Base-by-base conservation (phyloP, 2,329 filamentous ascomycete species). In the Penicillium sp. region DNA sequence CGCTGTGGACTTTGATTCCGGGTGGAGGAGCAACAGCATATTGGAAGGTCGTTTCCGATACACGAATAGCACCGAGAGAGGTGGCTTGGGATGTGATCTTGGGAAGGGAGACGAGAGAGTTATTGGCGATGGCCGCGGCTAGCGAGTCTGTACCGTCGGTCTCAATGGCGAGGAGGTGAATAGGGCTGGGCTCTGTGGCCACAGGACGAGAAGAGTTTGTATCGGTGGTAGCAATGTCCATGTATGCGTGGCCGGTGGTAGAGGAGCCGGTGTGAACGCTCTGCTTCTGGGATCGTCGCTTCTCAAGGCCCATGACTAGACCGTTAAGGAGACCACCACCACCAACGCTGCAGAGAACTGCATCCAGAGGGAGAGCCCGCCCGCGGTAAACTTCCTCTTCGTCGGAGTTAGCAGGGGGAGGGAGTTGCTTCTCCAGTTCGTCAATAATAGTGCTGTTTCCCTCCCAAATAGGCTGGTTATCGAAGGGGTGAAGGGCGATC, bases 261-360 rank as follows among this genome's bases (percentile, higher is more conserved):
- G 61, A 57, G 10, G 59, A 52, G 7, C 57, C 54, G 52, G 52
- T 60, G 16, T 61, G 52, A 16, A 55, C 49, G 53, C 49, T 58
- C 48, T 65, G 64, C 59, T 71, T 79, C 73, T 79, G 58, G 71
- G 78, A 57, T 67, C 74, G 65, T 64, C 77, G 74, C 46, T 79
- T 75, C 69, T 88, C 83, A 26, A 93, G 80, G 10, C 89, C 91
- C 71, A 88, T 81, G 76, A 91, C 85, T 58, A 96, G 78, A 4
- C 92, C 92, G 70, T 89, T 90, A 55, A 96, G 83, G 25, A 96
- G 78, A 0, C 92, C 92, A 16, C 92, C 92, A 10, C 92, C 92
- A 6, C 92, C 92, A 40, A 93, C 90, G 60, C 84, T 89, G 76
- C 90, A 94, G 48, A 95, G 84, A 13, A 96, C 81, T 3, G 83